Base-by-base conservation (phyloP, 352 stramenopile species). In the Globisporangium iwayamae region DNA sequence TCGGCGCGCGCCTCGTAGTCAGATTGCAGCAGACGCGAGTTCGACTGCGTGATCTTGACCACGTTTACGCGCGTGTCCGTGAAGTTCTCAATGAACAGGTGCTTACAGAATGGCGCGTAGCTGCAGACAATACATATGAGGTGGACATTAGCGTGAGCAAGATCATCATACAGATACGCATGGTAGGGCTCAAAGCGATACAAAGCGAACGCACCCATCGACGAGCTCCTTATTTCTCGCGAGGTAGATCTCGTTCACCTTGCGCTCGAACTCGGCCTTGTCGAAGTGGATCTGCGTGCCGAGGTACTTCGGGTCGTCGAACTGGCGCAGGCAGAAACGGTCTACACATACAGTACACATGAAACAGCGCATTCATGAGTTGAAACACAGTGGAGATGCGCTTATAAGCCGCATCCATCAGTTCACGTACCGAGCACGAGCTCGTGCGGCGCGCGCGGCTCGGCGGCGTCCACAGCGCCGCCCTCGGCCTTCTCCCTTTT, bases 91-190 rank as follows among this genome's bases (percentile, higher is more conserved):
- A 99, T 73, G 71, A 99, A 99, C 36, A 99, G 60, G 78, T 99
- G 97, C 85, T 99, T 99, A 83, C 97, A 99, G 80, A 99, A 99
- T 36, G 97, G 94, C 58, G 97, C 97, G 72, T 99, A 99, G 25
- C 93, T 97, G 39, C 52, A 10, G 22, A 59, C 25, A 30, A 14
- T 43, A 28, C n/a, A 13, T 9, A 25, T 28, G 11, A 39, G 50
- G n/a, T 2, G 20, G 2, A 28, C 18, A 22, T 41, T 16, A 45
- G 20, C 3, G 38, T 16, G 20, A 39, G n/a, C 14, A 14, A n/a
- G n/a, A 14, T 41, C 16, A 41, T 22, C n/a, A 63, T 11, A 36
- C 11, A 59, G 20, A 46, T 28, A 28, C 1, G 25, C 13, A 28
- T 18, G 48, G 18, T 13, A 61, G 11, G 36, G 36, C 32, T n/a